Evolutionary conservation across 768 basidiomycete genomes (phyloP), one percentile per base, ranked within the genome.

Genomic region (Trametes villosa): DNA sequence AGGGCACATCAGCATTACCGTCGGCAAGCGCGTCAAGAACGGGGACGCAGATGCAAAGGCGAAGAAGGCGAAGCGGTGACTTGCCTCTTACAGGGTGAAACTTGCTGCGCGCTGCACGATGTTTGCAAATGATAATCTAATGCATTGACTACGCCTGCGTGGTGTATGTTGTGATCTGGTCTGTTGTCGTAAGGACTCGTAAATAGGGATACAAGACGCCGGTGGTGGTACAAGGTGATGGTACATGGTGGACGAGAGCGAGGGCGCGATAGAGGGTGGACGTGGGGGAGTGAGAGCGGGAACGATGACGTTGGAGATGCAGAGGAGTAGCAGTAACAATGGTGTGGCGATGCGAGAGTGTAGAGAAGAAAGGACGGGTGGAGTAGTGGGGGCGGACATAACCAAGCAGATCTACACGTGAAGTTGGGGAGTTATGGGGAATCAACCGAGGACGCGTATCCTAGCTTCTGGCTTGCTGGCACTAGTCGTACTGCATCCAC

Each of bases 1-100:
- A 26, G 85, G 84, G n/a, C 72, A 75, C 40, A 68, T 88, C 66
- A 63, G 24, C 49, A 55, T 45, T 0, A 42, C 63, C 27, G 69
- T 67, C 15, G 59, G 46, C 27, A 77, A 75, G 65, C 72, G 73
- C 40, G 51, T 54, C 11, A 66, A 67, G 58, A 61, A 58, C 34
- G 58, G 59, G 4, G 57, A 55, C 13, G 67, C 60, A 27, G 67
- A 53, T 20, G 62, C 53, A 0, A 59, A 47, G 36, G 57, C 68
- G 9, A 79, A 75, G 65, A 76, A 72, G 55, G 60, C 63, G 20
- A 79, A 71, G 47, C 59, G 63, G 5, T 59, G 45, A 57, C 17
- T 20, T 9, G 26, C n/a, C 24, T 27, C 11, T n/a, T 17, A 22
- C 24, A 9, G 41, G 41, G 34, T n/a, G 2, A 26, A 24, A 20